A percentile compares a stretch with the other conserved stretches of the same genome.
Conservation (phyloP, 257 asterid genomes). For the Solanum virginianum region DNA sequence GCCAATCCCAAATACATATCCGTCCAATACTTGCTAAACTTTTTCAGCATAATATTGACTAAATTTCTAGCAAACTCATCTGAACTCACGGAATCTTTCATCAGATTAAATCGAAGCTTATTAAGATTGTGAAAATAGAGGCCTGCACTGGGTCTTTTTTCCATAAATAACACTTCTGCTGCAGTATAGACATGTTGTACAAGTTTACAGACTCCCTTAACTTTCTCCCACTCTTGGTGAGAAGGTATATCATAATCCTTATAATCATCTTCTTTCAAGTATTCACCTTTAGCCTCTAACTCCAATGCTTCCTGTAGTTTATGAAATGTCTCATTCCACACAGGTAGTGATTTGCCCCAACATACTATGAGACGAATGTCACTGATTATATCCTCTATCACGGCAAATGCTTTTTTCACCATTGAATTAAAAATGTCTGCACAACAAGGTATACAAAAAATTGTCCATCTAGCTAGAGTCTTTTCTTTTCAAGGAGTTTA, state of each 20-base stretch:
- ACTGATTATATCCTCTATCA: neutral
- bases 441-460: constrained; percentile 4
- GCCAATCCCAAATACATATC: constrained; percentile 7
- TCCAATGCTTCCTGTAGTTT: constrained; percentile 4
- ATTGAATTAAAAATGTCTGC: constrained; percentile 10
- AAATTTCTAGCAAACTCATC: neutral
- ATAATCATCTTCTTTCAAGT: neutral
- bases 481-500: neutral
- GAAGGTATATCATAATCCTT: neutral
- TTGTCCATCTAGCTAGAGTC: neutral
- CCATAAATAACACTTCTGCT: constrained; percentile 8
- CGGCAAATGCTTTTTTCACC: constrained; percentile 5
- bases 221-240: constrained; percentile 13
- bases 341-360: neutral
- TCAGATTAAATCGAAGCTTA: constrained; percentile 3
- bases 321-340: constrained; percentile 4
- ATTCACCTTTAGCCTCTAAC: constrained; percentile 6
- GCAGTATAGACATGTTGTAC: constrained; percentile 1
- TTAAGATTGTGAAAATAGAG: constrained; percentile 6
- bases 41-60: constrained; percentile 5
- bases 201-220: constrained; percentile 1
- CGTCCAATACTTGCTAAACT: constrained; percentile 6
- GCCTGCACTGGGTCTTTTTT: constrained; percentile 1
- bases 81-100: neutral
- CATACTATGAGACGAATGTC: neutral